phyloP scores from a whole-genome alignment of 805 yeast genomes.

The Candida nemodendra region DNA sequence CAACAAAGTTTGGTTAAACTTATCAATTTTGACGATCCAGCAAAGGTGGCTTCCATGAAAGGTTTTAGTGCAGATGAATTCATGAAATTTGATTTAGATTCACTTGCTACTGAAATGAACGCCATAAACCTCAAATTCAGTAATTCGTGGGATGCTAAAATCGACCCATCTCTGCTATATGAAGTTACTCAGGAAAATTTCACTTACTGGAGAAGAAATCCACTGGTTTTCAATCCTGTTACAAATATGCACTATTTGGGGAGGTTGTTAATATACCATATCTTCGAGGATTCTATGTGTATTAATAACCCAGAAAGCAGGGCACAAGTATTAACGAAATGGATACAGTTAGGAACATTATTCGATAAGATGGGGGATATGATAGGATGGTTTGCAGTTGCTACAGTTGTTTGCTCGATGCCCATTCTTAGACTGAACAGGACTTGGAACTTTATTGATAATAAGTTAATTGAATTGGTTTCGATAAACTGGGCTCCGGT shows the following conservation, averaged over 20 bases:
- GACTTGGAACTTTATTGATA: conserved; percentile 74
- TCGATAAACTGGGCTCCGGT: conserved; percentile 91
- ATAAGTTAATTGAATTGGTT: conserved; percentile 55
- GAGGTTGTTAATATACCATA: conserved; percentile 62
- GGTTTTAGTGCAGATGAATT: conserved; percentile 41
- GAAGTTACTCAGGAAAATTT: conserved; percentile 47
- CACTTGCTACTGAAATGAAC: conserved; percentile 63
- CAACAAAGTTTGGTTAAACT: conserved; percentile 46
- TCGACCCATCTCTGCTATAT: conserved; percentile 73
- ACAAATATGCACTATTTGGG: conserved; percentile 76
- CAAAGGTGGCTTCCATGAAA: conserved; percentile 10
- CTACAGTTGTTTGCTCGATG: conserved; percentile 76
- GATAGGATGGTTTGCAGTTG: conserved; percentile 92
- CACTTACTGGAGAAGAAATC: conserved; percentile 55
- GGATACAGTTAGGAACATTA: conserved; percentile 81
- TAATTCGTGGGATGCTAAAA: conserved; percentile 71
- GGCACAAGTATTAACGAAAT: conserved; percentile 67
- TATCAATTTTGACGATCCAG: conserved; percentile 28
- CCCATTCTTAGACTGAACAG: conserved; percentile 72
- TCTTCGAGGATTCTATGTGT: conserved; percentile 51
- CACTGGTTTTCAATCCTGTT: conserved; percentile 69
- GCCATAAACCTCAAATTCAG: conserved; percentile 65
- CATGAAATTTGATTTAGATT: conserved; percentile 49
- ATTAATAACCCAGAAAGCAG: conserved; percentile 41
- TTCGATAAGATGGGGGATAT: conserved; percentile 84